Evolutionary conservation across 805 yeast species (phyloP).

Genomic region (Saccharomycopsis capsularis): DNA sequence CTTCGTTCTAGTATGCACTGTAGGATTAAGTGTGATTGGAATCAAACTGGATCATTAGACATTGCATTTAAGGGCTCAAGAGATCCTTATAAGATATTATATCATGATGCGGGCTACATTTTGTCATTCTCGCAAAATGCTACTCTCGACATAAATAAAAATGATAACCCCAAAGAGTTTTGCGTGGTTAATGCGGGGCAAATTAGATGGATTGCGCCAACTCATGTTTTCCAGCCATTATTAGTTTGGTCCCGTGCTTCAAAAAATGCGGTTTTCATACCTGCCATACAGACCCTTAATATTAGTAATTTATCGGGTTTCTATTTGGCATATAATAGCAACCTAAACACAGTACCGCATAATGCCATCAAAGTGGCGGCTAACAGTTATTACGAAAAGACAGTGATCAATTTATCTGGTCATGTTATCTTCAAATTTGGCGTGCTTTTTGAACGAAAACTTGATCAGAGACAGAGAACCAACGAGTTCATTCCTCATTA

Average conservation of each 20-base stretch:
- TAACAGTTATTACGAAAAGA: slow-evolving; percentile 38
- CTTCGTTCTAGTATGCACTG: slow-evolving; percentile 74
- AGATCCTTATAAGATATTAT: slow-evolving; percentile 70
- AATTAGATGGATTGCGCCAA: slow-evolving; percentile 69
- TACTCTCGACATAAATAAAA: slow-evolving; percentile 50
- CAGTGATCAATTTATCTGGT: slow-evolving; percentile 52
- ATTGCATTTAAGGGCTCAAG: slow-evolving; percentile 66
- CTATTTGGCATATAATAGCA: slow-evolving; percentile 21
- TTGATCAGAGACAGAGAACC: slow-evolving; percentile 33
- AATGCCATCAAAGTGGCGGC: not conserved
- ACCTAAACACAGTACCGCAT: not conserved
- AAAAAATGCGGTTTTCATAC: slow-evolving; percentile 37
- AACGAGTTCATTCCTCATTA: slow-evolving; percentile 52
- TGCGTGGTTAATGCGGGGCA: slow-evolving; percentile 55
- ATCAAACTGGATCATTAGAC: slow-evolving; percentile 43
- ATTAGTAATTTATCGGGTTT: slow-evolving; percentile 23
- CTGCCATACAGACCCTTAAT: slow-evolving; percentile 26
- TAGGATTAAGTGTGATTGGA: slow-evolving; percentile 45
- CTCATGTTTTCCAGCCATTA: slow-evolving; percentile 49
- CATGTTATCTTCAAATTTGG: slow-evolving; percentile 55
- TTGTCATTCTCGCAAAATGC: slow-evolving; percentile 64
- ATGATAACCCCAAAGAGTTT: slow-evolving; percentile 63
- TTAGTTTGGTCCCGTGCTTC: slow-evolving; percentile 55
- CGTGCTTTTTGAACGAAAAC: slow-evolving; percentile 45
- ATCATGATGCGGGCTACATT: slow-evolving; percentile 67